Evolutionary conservation across 768 basidiomycete genomes (phyloP), one percentile per base, ranked within the genome.

Genomic region (Lanmaoa rubissima): DNA sequence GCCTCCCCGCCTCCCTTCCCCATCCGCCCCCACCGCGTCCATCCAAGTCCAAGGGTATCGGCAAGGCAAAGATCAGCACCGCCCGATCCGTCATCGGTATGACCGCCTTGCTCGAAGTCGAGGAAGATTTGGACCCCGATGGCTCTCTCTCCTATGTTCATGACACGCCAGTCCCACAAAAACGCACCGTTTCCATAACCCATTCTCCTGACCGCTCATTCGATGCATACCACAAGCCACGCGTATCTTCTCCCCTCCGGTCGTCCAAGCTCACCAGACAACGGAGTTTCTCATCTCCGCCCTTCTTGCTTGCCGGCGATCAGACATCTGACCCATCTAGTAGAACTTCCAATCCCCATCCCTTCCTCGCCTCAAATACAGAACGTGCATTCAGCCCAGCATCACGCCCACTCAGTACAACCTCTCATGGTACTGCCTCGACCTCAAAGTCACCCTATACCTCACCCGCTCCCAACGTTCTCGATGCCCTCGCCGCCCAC

Each of bases 81-180:
- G 75, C 76, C 14, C 73, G 76, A 57, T 76, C 80, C 54, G 79
- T 80, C 73, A 70, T 76, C 62, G 80, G 77, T 53, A 84, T 84
- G 83, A 67, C 79, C 17, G 76, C 78, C 12, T 63, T 84, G 1
- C 69, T 82, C 16, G 82, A 82, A 61, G 81, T 80, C 56, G 81
- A 84, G 50, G 82, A 84, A 56, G 73, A 78, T 54, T 28, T 51
- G 24, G 74, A 75, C 48, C 46, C 55, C 24, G 71, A 70, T 9
- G 24, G 13, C 26, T 19, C 57, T 21, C 38, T 39, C 19, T 51
- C 66, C 17, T 26, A 31, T 21, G 31, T 19, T 12, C 45, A 51
- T 11, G 54, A 65, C 36, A 48, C 53, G 0, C 51, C 58, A 16
- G 55, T 51, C 42, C 58, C 58, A 17, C 68, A 59, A 14, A 70